A percentile compares a stretch with the other conserved stretches of the same genome.
These are phyloP conservation scores for Dacryopinax spathularia DNA, from an alignment of 768 basidiomycete genomes.

Conservation along the genomic window DNA sequence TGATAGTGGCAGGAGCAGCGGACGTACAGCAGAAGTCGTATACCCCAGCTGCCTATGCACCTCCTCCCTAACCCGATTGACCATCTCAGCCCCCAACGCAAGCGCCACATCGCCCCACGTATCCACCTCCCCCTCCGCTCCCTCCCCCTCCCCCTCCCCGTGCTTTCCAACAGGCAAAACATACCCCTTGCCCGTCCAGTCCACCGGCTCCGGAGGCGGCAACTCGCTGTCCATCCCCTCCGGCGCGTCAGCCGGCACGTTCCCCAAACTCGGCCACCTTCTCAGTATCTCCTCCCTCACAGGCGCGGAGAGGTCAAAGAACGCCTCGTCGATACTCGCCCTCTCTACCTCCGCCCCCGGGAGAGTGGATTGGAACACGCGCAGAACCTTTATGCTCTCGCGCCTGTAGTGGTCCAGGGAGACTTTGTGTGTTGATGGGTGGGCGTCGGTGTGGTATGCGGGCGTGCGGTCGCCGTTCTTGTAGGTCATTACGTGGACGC, in stretches of 20 bases:
- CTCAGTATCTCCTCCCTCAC: slow-evolving; percentile 62
- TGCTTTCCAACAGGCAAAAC: slow-evolving; percentile 35
- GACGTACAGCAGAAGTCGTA: slow-evolving; percentile 76
- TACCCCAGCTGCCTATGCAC: slow-evolving; percentile 66
- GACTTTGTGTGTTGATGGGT: slow-evolving; percentile 87
- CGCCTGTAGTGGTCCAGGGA: slow-evolving; percentile 85
- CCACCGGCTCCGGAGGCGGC: slow-evolving; percentile 50
- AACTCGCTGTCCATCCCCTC: slow-evolving; percentile 61
- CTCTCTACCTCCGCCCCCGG: slow-evolving; percentile 82
- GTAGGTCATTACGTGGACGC: slow-evolving; percentile 92
- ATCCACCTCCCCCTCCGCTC: slow-evolving; percentile 13
- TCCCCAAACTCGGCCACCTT: slow-evolving; percentile 60
- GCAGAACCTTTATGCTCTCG: slow-evolving; percentile 77
- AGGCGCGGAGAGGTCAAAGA: slow-evolving; percentile 76
- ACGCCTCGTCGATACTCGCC: slow-evolving; percentile 95
- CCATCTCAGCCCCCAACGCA: slow-evolving; percentile 74
- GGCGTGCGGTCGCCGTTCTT: slow-evolving; percentile 74
- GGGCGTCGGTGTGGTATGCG: slow-evolving; percentile 81
- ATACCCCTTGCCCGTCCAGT: slow-evolving; percentile 47
- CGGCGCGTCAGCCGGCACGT: slow-evolving; percentile 53
- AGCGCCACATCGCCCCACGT: slow-evolving; percentile 93
- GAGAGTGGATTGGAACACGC: slow-evolving; percentile 64
- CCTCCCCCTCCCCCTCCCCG: slow-evolving; percentile 1
- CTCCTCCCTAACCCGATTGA: slow-evolving; percentile 55
- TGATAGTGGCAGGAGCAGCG: not conserved